These are phyloP conservation scores for Mycena maculata DNA, from an alignment of 768 basidiomycete genomes.

Conservation along the genomic window DNA sequence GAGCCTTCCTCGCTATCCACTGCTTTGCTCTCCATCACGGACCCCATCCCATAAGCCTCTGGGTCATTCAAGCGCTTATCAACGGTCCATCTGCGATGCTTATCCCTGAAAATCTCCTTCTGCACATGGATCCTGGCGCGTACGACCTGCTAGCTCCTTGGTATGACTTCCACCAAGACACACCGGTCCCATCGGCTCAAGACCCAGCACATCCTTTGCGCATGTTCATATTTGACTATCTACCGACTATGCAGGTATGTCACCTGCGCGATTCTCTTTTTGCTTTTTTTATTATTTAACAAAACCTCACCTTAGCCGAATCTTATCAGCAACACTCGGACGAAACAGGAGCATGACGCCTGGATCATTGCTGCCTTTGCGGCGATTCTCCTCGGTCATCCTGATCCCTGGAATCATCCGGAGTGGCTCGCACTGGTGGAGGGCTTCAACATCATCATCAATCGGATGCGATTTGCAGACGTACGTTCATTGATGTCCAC, in stretches of 20 bases:
- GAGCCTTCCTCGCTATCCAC: constrained; percentile 11
- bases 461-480: neutral
- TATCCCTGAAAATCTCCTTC: constrained; percentile 8
- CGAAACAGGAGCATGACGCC: neutral
- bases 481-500: neutral
- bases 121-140: constrained; percentile 7
- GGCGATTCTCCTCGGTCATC: neutral
- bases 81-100: neutral
- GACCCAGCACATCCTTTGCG: neutral
- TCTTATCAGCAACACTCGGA: neutral
- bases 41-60: constrained; percentile 12
- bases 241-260: constrained; percentile 1
- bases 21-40: constrained; percentile 3
- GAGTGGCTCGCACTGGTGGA: neutral
- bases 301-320: neutral
- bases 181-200: neutral
- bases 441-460: neutral
- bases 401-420: neutral
- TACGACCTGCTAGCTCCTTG: neutral
- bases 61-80: constrained; percentile 3
- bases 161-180: neutral
- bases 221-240: neutral
- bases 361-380: neutral
- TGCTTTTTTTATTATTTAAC: neutral
- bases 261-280: neutral